Evolutionary conservation across 2,329 filamentous ascomycete species (phyloP).

Genomic region (Magnaporthales sp.): DNA sequence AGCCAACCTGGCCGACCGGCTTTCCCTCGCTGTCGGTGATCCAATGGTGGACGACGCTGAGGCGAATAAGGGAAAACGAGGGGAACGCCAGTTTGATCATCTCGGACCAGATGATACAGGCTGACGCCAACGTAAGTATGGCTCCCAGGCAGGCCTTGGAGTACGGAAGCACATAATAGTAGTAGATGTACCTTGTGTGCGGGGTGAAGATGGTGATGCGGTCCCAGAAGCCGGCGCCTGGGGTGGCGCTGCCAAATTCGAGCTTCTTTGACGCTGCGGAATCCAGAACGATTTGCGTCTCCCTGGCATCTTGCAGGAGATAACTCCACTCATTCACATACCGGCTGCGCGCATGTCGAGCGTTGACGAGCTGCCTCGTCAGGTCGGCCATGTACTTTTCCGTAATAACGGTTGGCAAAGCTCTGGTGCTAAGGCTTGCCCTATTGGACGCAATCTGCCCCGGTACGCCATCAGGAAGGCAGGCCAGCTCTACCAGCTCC

Average conservation of each 20-base stretch:
- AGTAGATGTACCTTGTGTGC: constrained; percentile 69
- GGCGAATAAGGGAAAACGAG: constrained; percentile 59
- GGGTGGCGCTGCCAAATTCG: constrained; percentile 57
- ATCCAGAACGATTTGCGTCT: constrained; percentile 75
- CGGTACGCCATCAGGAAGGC: constrained; percentile 53
- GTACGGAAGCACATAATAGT: constrained; percentile 66
- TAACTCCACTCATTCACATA: constrained; percentile 82
- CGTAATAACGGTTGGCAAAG: constrained; percentile 75
- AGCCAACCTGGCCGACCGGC: constrained; percentile 72
- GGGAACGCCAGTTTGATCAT: constrained; percentile 76
- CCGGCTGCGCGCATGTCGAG: constrained; percentile 72
- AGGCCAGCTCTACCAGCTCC: constrained; percentile 73
- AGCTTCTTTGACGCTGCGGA: constrained; percentile 73
- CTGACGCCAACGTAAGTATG: constrained; percentile 65
- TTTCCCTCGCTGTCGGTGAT: constrained; percentile 59
- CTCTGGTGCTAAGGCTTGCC: constrained; percentile 19
- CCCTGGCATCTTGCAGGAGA: constrained; percentile 63
- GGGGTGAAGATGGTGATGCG: constrained; percentile 61
- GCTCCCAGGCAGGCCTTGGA: constrained; percentile 55
- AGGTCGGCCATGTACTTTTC: constrained; percentile 88
- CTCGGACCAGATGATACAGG: constrained; percentile 88
- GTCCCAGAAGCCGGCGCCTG: constrained; percentile 44
- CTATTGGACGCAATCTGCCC: constrained; percentile 32
- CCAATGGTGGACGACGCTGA: constrained; percentile 67
- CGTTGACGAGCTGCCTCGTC: constrained; percentile 71